phyloP scores from a whole-genome alignment of 495 filamentous ascomycete species.

The Penicillium malachiteum region DNA sequence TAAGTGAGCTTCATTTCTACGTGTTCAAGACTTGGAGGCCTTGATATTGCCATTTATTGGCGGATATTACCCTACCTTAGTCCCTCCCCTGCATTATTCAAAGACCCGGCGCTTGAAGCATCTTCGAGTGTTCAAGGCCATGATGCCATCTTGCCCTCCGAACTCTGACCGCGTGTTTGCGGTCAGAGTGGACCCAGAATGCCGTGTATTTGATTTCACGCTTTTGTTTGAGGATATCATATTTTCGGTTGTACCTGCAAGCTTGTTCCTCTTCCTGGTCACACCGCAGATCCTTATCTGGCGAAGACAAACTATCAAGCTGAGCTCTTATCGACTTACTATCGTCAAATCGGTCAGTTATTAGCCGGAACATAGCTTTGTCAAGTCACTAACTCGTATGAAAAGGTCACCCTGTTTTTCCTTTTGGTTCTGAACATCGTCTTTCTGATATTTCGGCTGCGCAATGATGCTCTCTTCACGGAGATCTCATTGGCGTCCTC shows the following conservation, averaged over 20 bases:
- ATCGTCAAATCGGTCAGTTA: neutral
- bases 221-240: slow-evolving; percentile 3
- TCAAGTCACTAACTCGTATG: neutral
- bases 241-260: neutral
- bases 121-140: too few relatives aligned
- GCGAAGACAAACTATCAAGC: neutral
- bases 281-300: neutral
- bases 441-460: neutral
- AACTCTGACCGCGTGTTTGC: neutral
- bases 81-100: neutral
- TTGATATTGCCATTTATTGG: too few relatives aligned
- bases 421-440: neutral
- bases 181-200: neutral
- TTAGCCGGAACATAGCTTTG: neutral
- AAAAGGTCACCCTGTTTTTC: neutral
- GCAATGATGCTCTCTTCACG: neutral
- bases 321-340: neutral
- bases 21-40: too few relatives aligned
- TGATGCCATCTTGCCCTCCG: too few relatives aligned
- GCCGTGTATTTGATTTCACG: slow-evolving; percentile 3
- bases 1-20: too few relatives aligned
- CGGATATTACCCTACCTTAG: too few relatives aligned
- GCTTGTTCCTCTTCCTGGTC: neutral
- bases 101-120: neutral
- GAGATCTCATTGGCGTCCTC: neutral